Percentiles rank a stretch among this genome's conserved stretches.
phyloP scores from a whole-genome alignment of 2,329 filamentous ascomycete species.

The Diaporthe batatas region DNA sequence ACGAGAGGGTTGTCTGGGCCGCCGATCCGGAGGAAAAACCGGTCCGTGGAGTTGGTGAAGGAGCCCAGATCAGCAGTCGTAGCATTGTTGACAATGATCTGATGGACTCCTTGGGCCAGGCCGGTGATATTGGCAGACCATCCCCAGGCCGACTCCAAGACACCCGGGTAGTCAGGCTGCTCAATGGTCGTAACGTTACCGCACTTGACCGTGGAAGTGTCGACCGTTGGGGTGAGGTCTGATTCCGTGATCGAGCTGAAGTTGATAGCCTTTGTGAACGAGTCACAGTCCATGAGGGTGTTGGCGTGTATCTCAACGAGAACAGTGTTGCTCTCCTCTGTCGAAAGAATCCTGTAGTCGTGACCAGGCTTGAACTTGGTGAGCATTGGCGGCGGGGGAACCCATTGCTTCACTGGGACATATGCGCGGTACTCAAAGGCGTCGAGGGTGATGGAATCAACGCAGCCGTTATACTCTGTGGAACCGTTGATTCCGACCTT shows the following conservation, averaged over 20 bases:
- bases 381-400: slow-evolving; percentile 66
- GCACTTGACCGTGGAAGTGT: slow-evolving; percentile 33
- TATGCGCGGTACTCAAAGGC: slow-evolving; percentile 71
- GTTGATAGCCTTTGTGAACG: slow-evolving; percentile 61
- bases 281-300: slow-evolving; percentile 69
- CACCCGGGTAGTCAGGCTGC: slow-evolving; percentile 58
- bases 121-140: slow-evolving; percentile 50
- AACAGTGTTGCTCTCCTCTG: slow-evolving; percentile 51
- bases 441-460: slow-evolving; percentile 63
- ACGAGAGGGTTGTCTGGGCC: slow-evolving; percentile 69
- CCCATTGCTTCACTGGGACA: slow-evolving; percentile 65
- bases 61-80: slow-evolving; percentile 55
- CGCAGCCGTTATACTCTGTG: slow-evolving; percentile 64
- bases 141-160: slow-evolving; percentile 65
- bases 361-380: slow-evolving; percentile 72
- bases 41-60: slow-evolving; percentile 65
- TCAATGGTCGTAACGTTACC: slow-evolving; percentile 24
- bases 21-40: slow-evolving; percentile 70
- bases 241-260: slow-evolving; percentile 65
- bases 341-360: slow-evolving; percentile 69
- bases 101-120: slow-evolving; percentile 71
- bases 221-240: slow-evolving; percentile 34
- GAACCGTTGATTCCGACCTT: slow-evolving; percentile 62
- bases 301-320: slow-evolving; percentile 69
- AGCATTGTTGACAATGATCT: slow-evolving; percentile 67